Evolutionary conservation across 2,329 filamentous ascomycete species (phyloP).

Genomic region (Fulvia fulva): DNA sequence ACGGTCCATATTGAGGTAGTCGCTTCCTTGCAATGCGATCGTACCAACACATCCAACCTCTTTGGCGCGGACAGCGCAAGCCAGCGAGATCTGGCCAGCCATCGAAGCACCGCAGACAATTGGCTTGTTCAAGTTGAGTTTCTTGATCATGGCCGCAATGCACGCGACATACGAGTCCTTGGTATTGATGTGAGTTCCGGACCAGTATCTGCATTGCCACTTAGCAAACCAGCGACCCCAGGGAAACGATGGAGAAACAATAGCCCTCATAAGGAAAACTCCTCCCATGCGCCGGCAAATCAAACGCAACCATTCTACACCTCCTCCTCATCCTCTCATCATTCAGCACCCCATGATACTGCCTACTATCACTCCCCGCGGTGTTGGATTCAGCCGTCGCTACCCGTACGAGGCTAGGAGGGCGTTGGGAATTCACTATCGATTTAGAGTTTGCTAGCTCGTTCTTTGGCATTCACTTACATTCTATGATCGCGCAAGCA

Average conservation of each 20-base stretch:
- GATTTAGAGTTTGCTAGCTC: too few species aligned
- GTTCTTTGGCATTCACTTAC: too few species aligned
- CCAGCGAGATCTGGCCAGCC: constrained; percentile 49
- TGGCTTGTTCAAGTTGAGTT: constrained; percentile 42
- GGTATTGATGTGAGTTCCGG: constrained; percentile 42
- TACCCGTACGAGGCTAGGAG: too few species aligned
- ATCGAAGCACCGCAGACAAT: constrained; percentile 51
- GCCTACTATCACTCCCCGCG: constrained; percentile 45
- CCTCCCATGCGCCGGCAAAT: constrained; percentile 48
- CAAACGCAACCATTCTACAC: constrained; percentile 49
- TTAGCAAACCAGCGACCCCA: too few species aligned
- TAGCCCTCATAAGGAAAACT: constrained; percentile 43
- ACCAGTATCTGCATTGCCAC: constrained; percentile 31
- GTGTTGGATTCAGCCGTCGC: too few species aligned
- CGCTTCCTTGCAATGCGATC: constrained; percentile 46
- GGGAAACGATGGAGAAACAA: background rate
- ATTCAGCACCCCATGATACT: constrained; percentile 53
- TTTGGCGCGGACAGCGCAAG: constrained; percentile 44
- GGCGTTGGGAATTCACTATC: too few species aligned
- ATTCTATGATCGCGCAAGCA: too few species aligned
- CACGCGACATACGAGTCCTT: constrained; percentile 47
- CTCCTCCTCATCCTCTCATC: constrained; percentile 44
- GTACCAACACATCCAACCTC: constrained; percentile 46
- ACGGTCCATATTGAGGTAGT: constrained; percentile 43
- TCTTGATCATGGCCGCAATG: constrained; percentile 44